These are phyloP conservation scores for Malus hybrid DNA, from an alignment of 331 rosid genomes.

Conservation along the genomic window DNA sequence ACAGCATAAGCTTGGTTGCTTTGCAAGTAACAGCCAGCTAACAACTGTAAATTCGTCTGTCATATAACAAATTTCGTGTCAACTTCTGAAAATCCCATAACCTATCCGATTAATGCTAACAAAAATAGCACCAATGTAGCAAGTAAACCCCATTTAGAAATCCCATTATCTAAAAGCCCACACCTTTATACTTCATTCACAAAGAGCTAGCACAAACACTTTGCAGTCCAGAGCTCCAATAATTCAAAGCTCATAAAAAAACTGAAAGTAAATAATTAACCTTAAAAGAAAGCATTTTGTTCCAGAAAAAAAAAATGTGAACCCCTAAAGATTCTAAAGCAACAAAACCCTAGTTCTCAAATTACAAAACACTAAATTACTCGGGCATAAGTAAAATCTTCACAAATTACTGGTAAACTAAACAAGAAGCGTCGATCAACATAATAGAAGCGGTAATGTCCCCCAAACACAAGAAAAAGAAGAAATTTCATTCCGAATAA, in stretches of 20 bases:
- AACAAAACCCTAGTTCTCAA: neutral
- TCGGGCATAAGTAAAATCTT: neutral
- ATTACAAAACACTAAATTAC: neutral
- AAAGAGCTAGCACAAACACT: neutral
- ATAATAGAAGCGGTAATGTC: neutral
- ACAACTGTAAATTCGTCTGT: conserved; percentile 48
- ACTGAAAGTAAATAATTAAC: neutral
- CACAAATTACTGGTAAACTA: neutral
- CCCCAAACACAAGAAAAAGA: neutral
- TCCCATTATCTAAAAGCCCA: neutral
- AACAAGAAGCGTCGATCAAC: conserved; percentile 20
- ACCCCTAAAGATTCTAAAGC: neutral
- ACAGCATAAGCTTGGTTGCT: conserved; percentile 48
- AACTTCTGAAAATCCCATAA: neutral
- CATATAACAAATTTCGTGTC: neutral
- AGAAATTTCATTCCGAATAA: neutral
- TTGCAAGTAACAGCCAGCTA: conserved; percentile 47
- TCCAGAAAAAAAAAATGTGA: neutral
- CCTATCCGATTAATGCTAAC: neutral
- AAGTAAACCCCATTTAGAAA: neutral
- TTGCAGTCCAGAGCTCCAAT: neutral
- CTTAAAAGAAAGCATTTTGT: neutral
- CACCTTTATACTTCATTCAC: neutral
- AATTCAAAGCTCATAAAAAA: neutral
- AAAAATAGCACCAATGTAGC: neutral